These are phyloP conservation scores for Fusarium multiceps DNA, from an alignment of 2,329 filamentous ascomycete species.

Conservation along the genomic window DNA sequence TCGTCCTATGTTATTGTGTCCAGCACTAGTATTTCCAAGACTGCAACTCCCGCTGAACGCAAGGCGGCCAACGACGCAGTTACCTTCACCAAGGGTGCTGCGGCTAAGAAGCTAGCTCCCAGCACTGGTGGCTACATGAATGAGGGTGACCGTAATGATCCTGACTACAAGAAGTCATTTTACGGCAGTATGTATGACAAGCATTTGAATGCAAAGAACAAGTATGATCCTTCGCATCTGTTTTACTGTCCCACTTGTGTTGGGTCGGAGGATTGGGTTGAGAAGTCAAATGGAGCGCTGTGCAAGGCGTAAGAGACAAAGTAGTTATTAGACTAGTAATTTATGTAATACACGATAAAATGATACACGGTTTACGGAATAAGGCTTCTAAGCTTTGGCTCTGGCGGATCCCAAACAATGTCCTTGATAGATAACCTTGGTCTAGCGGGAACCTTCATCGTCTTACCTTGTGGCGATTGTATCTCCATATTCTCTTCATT, in stretches of 20 bases:
- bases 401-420: constrained; percentile 15
- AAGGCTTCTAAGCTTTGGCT: background rate
- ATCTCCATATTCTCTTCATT: background rate
- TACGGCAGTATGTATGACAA: constrained; percentile 13
- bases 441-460: background rate
- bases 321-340: background rate
- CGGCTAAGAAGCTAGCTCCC: constrained; percentile 27
- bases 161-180: constrained; percentile 17
- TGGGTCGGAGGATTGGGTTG: constrained; percentile 24
- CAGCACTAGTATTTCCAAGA: background rate
- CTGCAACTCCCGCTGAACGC: background rate
- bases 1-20: constrained; percentile 21
- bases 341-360: background rate
- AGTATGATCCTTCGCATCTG: constrained; percentile 27
- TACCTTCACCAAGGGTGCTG: constrained; percentile 21
- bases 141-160: constrained; percentile 30
- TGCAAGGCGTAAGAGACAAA: background rate
- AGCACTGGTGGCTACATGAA: constrained; percentile 29
- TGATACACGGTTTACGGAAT: background rate
- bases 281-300: constrained; percentile 12
- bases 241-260: constrained; percentile 36
- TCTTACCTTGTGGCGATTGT: background rate
- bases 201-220: constrained; percentile 20
- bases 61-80: constrained; percentile 13
- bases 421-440: constrained; percentile 6